Conservation (phyloP, 2,329 filamentous ascomycete genomes). For the Neoascochyta sp. region DNA sequence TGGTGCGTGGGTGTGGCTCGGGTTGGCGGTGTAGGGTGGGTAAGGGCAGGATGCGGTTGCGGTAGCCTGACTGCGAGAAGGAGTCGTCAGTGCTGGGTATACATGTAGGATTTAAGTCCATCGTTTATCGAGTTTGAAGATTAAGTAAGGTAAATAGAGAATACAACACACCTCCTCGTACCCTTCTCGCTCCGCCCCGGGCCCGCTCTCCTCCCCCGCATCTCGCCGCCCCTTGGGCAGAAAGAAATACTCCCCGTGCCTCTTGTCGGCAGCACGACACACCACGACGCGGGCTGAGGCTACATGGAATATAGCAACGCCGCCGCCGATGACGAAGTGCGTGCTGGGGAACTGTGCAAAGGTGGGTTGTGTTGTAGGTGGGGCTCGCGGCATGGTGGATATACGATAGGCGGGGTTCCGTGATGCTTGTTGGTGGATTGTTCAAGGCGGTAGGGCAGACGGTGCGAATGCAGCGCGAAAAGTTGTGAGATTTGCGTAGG, state of each 20-base stretch:
- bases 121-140: neutral
- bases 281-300: slow-evolving; percentile 46
- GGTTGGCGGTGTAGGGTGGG: slow-evolving; percentile 46
- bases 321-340: slow-evolving; percentile 33
- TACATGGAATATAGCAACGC: slow-evolving; percentile 52
- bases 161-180: slow-evolving; percentile 47
- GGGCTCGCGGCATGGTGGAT: slow-evolving; percentile 7
- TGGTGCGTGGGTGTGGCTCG: slow-evolving; percentile 31
- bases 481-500: too few relatives aligned
- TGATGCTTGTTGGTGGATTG: too few relatives aligned
- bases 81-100: neutral
- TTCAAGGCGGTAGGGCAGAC: too few relatives aligned
- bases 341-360: slow-evolving; percentile 27
- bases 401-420: too few relatives aligned
- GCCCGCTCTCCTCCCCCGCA: slow-evolving; percentile 43
- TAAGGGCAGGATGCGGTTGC: slow-evolving; percentile 48
- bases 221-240: slow-evolving; percentile 50
- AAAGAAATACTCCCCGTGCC: slow-evolving; percentile 42
- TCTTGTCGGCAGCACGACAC: slow-evolving; percentile 43
- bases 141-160: too few relatives aligned
- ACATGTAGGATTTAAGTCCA: neutral
- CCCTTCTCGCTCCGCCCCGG: slow-evolving; percentile 48
- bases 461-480: too few relatives aligned
- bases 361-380: slow-evolving; percentile 8
- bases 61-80: slow-evolving; percentile 42